Evolutionary conservation across 768 basidiomycete species (phyloP), one percentile per base, ranked within the genome.

Genomic region (Rhodosporidiobolus odoratus): DNA sequence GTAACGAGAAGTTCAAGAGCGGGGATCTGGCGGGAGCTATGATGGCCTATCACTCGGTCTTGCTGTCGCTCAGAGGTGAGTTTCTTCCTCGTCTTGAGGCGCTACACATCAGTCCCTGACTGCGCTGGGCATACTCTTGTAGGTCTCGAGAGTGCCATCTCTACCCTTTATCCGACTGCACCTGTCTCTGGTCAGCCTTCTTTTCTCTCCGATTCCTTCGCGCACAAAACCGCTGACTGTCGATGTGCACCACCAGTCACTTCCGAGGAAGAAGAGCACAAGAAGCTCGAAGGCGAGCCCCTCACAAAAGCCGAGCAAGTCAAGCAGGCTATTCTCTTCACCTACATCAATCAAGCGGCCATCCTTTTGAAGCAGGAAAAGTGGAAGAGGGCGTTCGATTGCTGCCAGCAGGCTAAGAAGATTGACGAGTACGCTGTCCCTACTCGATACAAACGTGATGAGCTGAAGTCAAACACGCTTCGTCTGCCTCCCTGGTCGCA

Each of bases 301-400:
- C 4, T 6, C 41, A 47, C 40, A 2, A 34, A 50, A 37, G 40
- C 52, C 17, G 62, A 43, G 10, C 23, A 38, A 17, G 38, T 68
- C 58, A 61, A 52, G 38, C 19, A 21, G 4, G 71, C 71, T 35
- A 21, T 71, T 34, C 40, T 62, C 32, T 62, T 62, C 56, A 66
- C 65, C 1, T 48, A 66, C 65, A 34, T 71, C 54, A 66, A 66
- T 48, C 25, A n/a, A n/a, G 64, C 69, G 1, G 54, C 54, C n/a
- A 56, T 62, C 47, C 59, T 63, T 54, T 43, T 72, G 63, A 72
- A 68, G 67, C 53, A 38, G 2, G 54, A 65, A 50, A 41, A 32
- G 12, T 73, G 60, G 60, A 43, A 69, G 59, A 53, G 67, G 2
- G 72, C 72, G 12, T 54, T 64, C 40, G 65, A 74, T 16, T 59